Base-by-base conservation (phyloP, 768 basidiomycete species). In the Tephrocybe rancida region DNA sequence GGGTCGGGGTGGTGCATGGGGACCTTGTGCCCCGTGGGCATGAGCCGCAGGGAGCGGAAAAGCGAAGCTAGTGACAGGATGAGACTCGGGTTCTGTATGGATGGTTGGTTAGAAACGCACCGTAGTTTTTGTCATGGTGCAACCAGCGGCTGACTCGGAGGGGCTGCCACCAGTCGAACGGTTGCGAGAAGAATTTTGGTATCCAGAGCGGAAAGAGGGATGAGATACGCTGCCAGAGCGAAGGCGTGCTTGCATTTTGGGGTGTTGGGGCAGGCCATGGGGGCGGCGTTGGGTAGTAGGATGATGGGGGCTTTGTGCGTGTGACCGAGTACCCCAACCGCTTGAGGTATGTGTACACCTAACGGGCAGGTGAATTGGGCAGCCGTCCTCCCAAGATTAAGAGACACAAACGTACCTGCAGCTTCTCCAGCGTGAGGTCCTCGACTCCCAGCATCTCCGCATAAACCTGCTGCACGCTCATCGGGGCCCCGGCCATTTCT, bases 331-430 rank as follows among this genome's bases (percentile, higher is more conserved):
- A 99, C 13, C 97, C 97, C 34, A 98, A 74, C 16, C 97, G 85
- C 63, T 88, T 93, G 27, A 99, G 79, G 70, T 96, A 95, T 0
- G 96, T 83, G 64, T 89, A 98, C 19, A 96, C 92, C 95, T 98
- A 52, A 11, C 25, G n/a, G n/a, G n/a, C 32, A 30, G 21, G 26
- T 44, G 2, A 44, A 10, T 35, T 42, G 32, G 19, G 45, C 13
- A 46, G 53, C 16, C n/a, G 34, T 35, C 44, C 50, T 14, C 1
- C n/a, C 2, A n/a, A 24, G 1, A 24, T 30, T 19, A 34, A 21
- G 1, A 24, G 16, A 27, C 18, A 22, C 1, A 44, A 22, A 46
- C 78, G 43, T 53, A 92, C 96, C 79, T 97, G 94, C 67, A 96
- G 95, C 54, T 84, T 82, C 66, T 98, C 96, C 59, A 92, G 70